Evolutionary conservation across 1,139 yeast genomes (phyloP).

Genomic region (Pneumocystis wakefieldiae): DNA sequence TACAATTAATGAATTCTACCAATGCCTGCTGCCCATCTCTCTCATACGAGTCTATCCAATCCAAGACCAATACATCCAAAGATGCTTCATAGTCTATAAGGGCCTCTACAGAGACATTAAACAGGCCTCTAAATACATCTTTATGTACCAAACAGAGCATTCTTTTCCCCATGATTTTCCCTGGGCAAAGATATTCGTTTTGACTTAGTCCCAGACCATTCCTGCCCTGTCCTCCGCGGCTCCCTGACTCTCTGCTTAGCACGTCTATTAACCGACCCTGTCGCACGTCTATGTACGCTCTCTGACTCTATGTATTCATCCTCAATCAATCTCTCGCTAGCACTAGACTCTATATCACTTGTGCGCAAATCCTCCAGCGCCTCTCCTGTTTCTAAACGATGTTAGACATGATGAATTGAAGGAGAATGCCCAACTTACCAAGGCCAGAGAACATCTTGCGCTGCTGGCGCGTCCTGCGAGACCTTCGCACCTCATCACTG

Average conservation of each 20-base stretch:
- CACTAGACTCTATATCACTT: not conserved
- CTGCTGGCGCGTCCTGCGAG: not conserved
- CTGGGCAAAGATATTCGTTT: not conserved
- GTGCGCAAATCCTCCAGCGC: not conserved
- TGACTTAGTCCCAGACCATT: not conserved
- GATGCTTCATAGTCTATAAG: conserved; percentile 32
- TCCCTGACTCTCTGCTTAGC: not conserved
- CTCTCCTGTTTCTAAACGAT: not conserved
- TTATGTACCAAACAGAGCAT: not conserved
- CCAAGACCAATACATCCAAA: conserved; percentile 45
- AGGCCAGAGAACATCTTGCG: not conserved
- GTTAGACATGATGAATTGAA: no score
- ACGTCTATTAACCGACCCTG: not conserved
- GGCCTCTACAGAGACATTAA: conserved; percentile 14
- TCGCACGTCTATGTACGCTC: not conserved
- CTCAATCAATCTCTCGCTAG: not conserved
- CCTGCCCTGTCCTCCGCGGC: not conserved
- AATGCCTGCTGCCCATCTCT: conserved; percentile 35
- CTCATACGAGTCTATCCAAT: conserved; percentile 51
- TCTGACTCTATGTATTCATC: not conserved
- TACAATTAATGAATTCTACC: conserved; percentile 48
- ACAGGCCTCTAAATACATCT: not conserved
- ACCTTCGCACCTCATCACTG: not conserved
- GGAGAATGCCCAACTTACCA: not conserved
- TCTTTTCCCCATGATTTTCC: not conserved